Evolutionary conservation across 352 stramenopile genomes (phyloP).

Genomic region (Globisporangium carolinianum): DNA sequence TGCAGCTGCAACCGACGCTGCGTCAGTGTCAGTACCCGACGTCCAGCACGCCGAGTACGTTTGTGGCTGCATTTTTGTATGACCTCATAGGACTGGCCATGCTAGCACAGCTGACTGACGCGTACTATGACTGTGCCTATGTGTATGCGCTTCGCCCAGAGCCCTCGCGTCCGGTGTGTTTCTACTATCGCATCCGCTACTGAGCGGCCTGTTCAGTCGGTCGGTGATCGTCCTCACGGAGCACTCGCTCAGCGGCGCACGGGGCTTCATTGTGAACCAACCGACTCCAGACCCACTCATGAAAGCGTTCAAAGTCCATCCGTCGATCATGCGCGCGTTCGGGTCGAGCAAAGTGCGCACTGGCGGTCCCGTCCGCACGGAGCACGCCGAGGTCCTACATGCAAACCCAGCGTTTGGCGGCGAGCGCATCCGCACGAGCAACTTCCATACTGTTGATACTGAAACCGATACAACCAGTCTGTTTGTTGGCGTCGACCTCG

Average conservation of each 20-base stretch:
- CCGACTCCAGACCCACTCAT: conserved; percentile 43
- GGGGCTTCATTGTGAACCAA: conserved; percentile 75
- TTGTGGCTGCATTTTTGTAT: neutral
- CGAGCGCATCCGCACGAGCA: conserved; percentile 32
- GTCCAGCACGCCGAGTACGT: conserved; percentile 42
- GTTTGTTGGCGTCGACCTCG: conserved; percentile 66
- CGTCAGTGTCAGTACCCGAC: conserved; percentile 14
- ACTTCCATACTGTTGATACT: conserved; percentile 21
- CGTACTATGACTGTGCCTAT: too few species aligned
- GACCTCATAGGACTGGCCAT: neutral
- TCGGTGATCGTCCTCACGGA: conserved; percentile 72
- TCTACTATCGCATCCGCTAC: conserved; percentile 64
- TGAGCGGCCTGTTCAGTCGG: conserved; percentile 63
- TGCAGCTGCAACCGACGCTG: neutral
- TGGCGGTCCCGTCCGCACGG: conserved; percentile 57
- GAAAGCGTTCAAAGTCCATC: conserved; percentile 53
- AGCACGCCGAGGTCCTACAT: conserved; percentile 44
- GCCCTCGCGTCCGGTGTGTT: conserved; percentile 50
- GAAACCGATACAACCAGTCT: conserved; percentile 27
- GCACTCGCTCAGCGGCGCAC: conserved; percentile 46
- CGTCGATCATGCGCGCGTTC: conserved; percentile 49
- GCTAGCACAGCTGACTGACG: neutral
- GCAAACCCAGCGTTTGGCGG: conserved; percentile 45
- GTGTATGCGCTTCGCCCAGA: conserved; percentile 13
- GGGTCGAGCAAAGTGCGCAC: conserved; percentile 47